Evolutionary conservation across 345 rosid genomes (phyloP).

Genomic region (Sisymbrium irio): DNA sequence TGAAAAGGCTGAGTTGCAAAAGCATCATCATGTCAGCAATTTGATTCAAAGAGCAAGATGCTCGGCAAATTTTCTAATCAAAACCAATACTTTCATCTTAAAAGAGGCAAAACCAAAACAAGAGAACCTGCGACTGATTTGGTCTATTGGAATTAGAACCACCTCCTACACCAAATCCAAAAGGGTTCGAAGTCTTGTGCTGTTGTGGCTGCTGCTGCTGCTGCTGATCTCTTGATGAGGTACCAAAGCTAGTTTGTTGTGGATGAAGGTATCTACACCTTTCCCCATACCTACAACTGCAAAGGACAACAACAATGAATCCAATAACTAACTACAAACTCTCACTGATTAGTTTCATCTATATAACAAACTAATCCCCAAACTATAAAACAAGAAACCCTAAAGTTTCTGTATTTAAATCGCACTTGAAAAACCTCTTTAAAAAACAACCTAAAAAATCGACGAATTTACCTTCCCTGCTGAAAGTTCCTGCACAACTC

Average conservation of each 20-base stretch:
- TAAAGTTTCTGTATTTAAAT: background rate
- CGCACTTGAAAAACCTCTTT: background rate
- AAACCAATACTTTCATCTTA: background rate
- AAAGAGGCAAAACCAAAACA: background rate
- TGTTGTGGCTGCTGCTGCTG: slow-evolving; percentile 45
- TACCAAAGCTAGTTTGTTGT: slow-evolving; percentile 57
- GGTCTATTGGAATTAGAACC: slow-evolving; percentile 41
- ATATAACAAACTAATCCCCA: background rate
- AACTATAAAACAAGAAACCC: background rate
- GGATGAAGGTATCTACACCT: slow-evolving; percentile 69
- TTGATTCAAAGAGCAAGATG: background rate
- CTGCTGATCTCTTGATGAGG: slow-evolving; percentile 36
- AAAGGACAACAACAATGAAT: slow-evolving; percentile 23
- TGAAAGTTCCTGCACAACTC: slow-evolving; percentile 77
- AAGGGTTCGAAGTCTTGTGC: slow-evolving; percentile 50
- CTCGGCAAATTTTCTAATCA: background rate
- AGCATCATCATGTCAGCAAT: slow-evolving; percentile 10
- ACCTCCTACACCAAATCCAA: slow-evolving; percentile 71
- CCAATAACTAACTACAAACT: background rate
- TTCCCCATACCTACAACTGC: slow-evolving; percentile 81
- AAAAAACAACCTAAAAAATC: too few species aligned
- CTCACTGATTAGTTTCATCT: background rate
- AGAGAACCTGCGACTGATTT: slow-evolving; percentile 66
- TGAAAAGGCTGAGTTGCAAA: slow-evolving; percentile 55
- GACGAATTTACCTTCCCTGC: slow-evolving; percentile 64